Conservation (phyloP, 805 yeast genomes). For the Wickerhamomyces chaumierensis region DNA sequence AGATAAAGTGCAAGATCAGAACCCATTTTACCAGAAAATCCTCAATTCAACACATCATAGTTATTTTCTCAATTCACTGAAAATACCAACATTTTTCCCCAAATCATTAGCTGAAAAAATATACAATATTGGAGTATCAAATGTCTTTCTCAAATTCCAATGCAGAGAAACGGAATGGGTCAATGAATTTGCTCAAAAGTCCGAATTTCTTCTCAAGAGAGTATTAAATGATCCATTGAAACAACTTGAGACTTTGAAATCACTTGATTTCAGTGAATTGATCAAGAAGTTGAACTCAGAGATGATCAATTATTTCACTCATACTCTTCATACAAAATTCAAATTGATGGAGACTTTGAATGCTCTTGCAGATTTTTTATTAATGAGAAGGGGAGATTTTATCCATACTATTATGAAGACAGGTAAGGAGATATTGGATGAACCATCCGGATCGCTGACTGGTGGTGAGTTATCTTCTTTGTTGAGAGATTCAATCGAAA, state of each 20-base stretch:
- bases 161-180: slow-evolving; percentile 66
- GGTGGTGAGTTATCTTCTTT: slow-evolving; percentile 56
- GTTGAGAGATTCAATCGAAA: slow-evolving; percentile 50
- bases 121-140: slow-evolving; percentile 61
- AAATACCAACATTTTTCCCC: slow-evolving; percentile 36
- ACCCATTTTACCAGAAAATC: not conserved
- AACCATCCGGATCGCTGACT: slow-evolving; percentile 53
- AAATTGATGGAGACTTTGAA: slow-evolving; percentile 41
- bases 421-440: slow-evolving; percentile 40
- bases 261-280: slow-evolving; percentile 19
- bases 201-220: slow-evolving; percentile 20
- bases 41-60: not conserved
- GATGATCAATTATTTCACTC: slow-evolving; percentile 39
- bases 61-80: slow-evolving; percentile 13
- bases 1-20: not conserved
- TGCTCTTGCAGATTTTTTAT: slow-evolving; percentile 51
- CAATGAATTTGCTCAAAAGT: slow-evolving; percentile 19
- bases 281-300: slow-evolving; percentile 37
- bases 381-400: slow-evolving; percentile 76
- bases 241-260: slow-evolving; percentile 5
- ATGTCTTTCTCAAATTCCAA: slow-evolving; percentile 47
- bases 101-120: slow-evolving; percentile 30
- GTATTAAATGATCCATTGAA: slow-evolving; percentile 7
- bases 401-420: slow-evolving; percentile 51
- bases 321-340: slow-evolving; percentile 36